phyloP scores from a whole-genome alignment of 352 stramenopile species.

The Globisporangium cederbergense region DNA sequence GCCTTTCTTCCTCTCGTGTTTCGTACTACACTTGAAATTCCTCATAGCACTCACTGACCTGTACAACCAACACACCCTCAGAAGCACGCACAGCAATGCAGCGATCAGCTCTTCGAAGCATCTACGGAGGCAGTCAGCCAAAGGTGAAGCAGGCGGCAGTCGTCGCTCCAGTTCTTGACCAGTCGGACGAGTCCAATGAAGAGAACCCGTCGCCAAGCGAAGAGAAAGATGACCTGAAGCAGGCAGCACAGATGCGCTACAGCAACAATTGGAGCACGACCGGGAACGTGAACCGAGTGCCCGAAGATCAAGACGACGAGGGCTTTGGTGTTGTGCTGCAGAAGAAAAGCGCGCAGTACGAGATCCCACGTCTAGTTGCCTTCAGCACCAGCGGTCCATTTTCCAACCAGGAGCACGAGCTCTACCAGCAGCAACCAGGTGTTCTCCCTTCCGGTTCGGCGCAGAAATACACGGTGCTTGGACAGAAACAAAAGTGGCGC shows the following conservation, averaged over 20 bases:
- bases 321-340: slow-evolving; percentile 9
- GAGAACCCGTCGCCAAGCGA: slow-evolving; percentile 15
- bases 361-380: slow-evolving; percentile 5
- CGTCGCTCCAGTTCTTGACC: slow-evolving; percentile 46
- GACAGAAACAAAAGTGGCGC: slow-evolving; percentile 66
- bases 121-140: slow-evolving; percentile 31
- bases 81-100: slow-evolving; percentile 25
- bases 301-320: slow-evolving; percentile 14
- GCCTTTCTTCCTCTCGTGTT: neutral
- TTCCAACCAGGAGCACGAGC: slow-evolving; percentile 11
- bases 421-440: slow-evolving; percentile 33
- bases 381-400: neutral
- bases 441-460: slow-evolving; percentile 15
- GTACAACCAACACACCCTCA: neutral
- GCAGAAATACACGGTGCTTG: slow-evolving; percentile 46
- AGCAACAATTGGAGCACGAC: slow-evolving; percentile 13
- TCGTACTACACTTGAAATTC: neutral
- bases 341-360: slow-evolving; percentile 15
- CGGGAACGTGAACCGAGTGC: slow-evolving; percentile 3
- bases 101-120: slow-evolving; percentile 30
- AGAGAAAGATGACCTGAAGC: slow-evolving; percentile 3
- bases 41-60: neutral
- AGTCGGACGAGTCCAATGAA: slow-evolving; percentile 29
- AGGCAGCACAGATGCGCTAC: neutral
- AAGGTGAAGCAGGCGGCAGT: slow-evolving; percentile 51